Conservation (phyloP, 257 asterid genomes). For the Solanum sejunctum region DNA sequence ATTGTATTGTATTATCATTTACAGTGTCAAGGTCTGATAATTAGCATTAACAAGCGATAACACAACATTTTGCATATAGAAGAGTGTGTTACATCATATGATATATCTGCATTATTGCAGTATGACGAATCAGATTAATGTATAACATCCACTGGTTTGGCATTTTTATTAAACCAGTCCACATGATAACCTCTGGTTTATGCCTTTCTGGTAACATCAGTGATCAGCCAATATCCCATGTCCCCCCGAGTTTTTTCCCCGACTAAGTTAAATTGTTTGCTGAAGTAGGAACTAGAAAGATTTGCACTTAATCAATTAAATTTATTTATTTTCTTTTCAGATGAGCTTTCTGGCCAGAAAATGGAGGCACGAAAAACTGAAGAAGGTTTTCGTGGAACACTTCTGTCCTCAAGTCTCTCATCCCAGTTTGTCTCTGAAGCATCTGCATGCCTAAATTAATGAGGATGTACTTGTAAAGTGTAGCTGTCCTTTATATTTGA, state of each 20-base stretch:
- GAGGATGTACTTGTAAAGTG: background rate
- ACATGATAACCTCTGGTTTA: background rate
- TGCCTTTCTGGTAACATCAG: background rate
- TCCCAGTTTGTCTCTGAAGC: conserved; percentile 55
- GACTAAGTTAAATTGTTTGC: background rate
- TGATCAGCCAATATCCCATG: background rate
- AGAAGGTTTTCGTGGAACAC: conserved; percentile 95
- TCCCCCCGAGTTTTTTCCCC: background rate
- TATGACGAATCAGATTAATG: background rate
- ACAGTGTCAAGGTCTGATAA: background rate
- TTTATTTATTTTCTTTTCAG: conserved; percentile 25
- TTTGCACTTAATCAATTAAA: background rate
- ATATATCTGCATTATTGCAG: background rate
- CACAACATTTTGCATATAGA: background rate
- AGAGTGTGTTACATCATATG: background rate
- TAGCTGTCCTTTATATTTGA: background rate
- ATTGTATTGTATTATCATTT: background rate
- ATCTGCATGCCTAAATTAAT: conserved; percentile 33
- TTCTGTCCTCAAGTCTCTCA: conserved; percentile 67
- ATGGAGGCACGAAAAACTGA: conserved; percentile 41
- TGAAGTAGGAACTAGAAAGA: background rate
- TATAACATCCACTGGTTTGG: background rate
- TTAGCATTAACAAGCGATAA: background rate
- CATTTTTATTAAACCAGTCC: background rate
- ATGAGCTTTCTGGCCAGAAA: conserved; percentile 73